These are phyloP conservation scores for Xylariales sp. DNA, from an alignment of 2,329 filamentous ascomycete genomes.

Conservation along the genomic window DNA sequence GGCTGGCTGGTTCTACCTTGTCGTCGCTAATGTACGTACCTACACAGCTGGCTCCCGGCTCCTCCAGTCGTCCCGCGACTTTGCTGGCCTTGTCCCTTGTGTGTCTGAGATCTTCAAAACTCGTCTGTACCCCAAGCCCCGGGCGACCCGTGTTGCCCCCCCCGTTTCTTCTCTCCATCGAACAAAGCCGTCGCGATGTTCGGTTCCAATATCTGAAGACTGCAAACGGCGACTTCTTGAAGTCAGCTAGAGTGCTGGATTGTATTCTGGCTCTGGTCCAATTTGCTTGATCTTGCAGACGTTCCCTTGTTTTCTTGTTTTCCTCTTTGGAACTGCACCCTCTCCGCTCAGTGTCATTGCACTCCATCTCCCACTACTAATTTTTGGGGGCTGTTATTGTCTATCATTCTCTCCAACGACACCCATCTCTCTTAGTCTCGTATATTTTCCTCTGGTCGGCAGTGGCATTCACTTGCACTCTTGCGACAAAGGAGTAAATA, in stretches of 20 bases:
- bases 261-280: constrained; percentile 10
- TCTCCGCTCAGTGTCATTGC: not conserved
- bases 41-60: not conserved
- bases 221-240: constrained; percentile 45
- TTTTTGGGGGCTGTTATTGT: constrained; percentile 8
- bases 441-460: constrained; percentile 22
- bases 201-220: constrained; percentile 47
- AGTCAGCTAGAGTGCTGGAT: constrained; percentile 45
- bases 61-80: not conserved
- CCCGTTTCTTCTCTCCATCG: constrained; percentile 36
- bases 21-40: constrained; percentile 4
- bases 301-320: not conserved
- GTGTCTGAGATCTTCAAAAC: constrained; percentile 22
- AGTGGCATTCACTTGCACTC: constrained; percentile 50
- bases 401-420: constrained; percentile 10
- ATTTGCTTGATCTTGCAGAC: constrained; percentile 15
- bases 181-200: constrained; percentile 52
- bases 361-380: constrained; percentile 5
- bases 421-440: constrained; percentile 12
- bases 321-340: constrained; percentile 1
- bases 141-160: constrained; percentile 15
- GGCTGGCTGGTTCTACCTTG: not conserved
- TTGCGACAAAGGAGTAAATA: constrained; percentile 31
- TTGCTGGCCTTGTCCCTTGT: not conserved
- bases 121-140: constrained; percentile 25